Percentiles rank a stretch among this genome's conserved stretches.
Conservation (phyloP, 805 yeast genomes). For the Candida broadrunensis region DNA sequence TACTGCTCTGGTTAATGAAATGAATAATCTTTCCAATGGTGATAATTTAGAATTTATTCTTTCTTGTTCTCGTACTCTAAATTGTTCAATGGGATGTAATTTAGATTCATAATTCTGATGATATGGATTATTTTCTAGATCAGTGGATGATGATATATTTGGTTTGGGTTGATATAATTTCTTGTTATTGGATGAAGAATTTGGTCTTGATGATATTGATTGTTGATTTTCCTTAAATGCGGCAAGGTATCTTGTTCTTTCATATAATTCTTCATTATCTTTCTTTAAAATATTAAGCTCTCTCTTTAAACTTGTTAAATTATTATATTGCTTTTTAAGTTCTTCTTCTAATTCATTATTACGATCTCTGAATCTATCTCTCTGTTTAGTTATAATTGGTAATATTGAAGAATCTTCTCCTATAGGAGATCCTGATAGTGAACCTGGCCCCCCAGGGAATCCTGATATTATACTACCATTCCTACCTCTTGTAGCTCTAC, state of each 20-base stretch:
- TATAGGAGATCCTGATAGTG: constrained; percentile 15
- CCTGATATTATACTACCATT: constrained; percentile 13
- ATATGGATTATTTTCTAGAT: constrained; percentile 57
- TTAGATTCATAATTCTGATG: constrained; percentile 69
- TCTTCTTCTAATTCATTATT: constrained; percentile 85
- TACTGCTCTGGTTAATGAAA: constrained; percentile 69
- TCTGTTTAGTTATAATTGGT: constrained; percentile 89
- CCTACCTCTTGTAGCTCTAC: constrained; percentile 28
- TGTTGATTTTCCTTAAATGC: constrained; percentile 34
- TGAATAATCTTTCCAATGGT: constrained; percentile 75
- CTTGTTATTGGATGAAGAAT: constrained; percentile 9
- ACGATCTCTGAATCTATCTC: constrained; percentile 87
- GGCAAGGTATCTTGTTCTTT: constrained; percentile 66
- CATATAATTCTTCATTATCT: constrained; percentile 79
- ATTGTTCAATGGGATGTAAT: constrained; percentile 79
- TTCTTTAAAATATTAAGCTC: constrained; percentile 62
- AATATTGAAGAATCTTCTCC: constrained; percentile 46
- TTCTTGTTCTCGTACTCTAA: constrained; percentile 74
- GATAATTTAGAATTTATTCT: constrained; percentile 69
- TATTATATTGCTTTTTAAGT: constrained; percentile 52
- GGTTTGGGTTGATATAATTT: constrained; percentile 27
- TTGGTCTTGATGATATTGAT: constrained; percentile 9
- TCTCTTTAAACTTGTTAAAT: constrained; percentile 58
- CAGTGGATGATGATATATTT: constrained; percentile 18
- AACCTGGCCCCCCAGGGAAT: constrained; percentile 28